These are phyloP conservation scores for Elaphomyces granulatus DNA, from an alignment of 495 filamentous ascomycete species.

Conservation along the genomic window DNA sequence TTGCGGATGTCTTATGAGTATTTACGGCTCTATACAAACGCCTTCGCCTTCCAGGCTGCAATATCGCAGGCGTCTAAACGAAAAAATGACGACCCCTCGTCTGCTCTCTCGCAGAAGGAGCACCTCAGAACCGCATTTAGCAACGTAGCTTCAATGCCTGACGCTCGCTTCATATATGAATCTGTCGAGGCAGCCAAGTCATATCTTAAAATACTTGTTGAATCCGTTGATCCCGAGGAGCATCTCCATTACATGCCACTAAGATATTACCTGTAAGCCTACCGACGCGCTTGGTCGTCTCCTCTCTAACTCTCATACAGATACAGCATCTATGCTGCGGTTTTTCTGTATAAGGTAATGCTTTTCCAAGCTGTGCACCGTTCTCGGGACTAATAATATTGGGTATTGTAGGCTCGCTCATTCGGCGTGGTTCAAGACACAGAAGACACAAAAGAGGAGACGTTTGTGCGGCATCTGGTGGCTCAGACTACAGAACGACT, in stretches of 20 bases:
- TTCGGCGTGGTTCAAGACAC: constrained; percentile 38
- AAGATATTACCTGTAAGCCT: constrained; percentile 39
- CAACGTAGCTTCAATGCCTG: constrained; percentile 42
- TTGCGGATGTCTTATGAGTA: constrained; percentile 50
- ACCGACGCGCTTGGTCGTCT: neutral
- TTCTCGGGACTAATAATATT: constrained; percentile 2
- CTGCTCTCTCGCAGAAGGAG: constrained; percentile 26
- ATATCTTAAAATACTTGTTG: constrained; percentile 41
- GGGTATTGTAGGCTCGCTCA: constrained; percentile 35
- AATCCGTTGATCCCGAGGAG: constrained; percentile 38
- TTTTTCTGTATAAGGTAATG: constrained; percentile 39
- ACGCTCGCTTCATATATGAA: constrained; percentile 50
- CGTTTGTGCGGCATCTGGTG: constrained; percentile 37
- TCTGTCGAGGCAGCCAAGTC: constrained; percentile 48
- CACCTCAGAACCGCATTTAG: constrained; percentile 32
- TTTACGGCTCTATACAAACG: constrained; percentile 48
- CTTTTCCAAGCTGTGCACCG: too few relatives aligned
- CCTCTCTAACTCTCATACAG: constrained; percentile 10
- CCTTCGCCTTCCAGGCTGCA: constrained; percentile 52
- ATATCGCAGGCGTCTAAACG: constrained; percentile 41
- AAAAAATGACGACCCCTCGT: constrained; percentile 17
- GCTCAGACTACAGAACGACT: constrained; percentile 36
- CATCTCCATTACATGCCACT: constrained; percentile 46
- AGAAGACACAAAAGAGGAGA: constrained; percentile 32
- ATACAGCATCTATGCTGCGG: constrained; percentile 40